Base-by-base conservation (phyloP, 2,329 filamentous ascomycete genomes). In the Venturia aucupariae region DNA sequence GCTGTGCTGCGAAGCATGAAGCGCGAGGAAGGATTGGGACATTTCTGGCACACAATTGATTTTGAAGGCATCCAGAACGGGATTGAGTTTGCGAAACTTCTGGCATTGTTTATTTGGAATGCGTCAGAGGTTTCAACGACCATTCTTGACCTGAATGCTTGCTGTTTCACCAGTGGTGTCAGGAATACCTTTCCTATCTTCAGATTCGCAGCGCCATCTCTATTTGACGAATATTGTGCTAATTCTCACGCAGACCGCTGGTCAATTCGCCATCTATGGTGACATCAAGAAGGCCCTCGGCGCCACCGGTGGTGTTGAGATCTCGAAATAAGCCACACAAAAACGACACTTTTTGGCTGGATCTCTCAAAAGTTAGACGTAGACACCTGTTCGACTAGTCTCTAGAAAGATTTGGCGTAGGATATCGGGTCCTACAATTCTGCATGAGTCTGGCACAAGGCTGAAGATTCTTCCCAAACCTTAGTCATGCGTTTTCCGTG, bases 231-330 rank as follows among this genome's bases (percentile, higher is more conserved):
- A 4, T 35, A 62, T 54, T 11, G 7, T 17, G 6, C 32, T 42
- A 46, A 48, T 32, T 3, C 19, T n/a, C 11, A 46, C 41, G 4
- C 41, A 61, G 57, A 90, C 88, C 68, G 87, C 87, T 68, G 87
- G 88, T 76, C 90, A 94, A 80, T 94, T 94, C 78, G 90, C 89
- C 73, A 96, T 96, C 78, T 96, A 96, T 75, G 90, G 89, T 77
- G 83, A 87, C 71, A 80, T 89, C 71, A 90, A 90, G 82, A 85
- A 86, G 77, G 77, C 81, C 1, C 48, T 67, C 30, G 67, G 68
- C 64, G 90, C 89, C 62, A 84, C 82, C 17, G 87, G 87, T n/a
- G 89, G 89, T 78, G 86, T 92, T 41, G 89, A 92, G 77, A 88
- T 91, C 68, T 76, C 75, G 61, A 74, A 70, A 66, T 79, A 77